Conservation (phyloP, 2,329 filamentous ascomycete genomes). For the Emergomyces africanus region DNA sequence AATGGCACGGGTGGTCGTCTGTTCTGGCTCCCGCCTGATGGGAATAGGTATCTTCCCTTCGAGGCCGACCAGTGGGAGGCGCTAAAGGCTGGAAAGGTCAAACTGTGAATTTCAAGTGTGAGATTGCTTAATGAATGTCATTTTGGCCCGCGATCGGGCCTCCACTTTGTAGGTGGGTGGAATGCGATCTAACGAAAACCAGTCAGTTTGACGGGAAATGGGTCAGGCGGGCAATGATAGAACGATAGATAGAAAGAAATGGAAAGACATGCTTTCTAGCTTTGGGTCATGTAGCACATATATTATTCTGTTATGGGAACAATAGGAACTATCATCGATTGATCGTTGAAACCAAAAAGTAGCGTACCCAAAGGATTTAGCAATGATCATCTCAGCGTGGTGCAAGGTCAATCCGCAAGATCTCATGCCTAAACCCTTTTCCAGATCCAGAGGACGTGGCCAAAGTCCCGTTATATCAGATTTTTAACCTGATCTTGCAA, state of each 20-base stretch:
- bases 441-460: neutral
- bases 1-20: constrained; percentile 14
- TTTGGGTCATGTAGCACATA: neutral
- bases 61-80: constrained; percentile 44
- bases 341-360: neutral
- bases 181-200: neutral
- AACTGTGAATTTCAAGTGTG: constrained; percentile 23
- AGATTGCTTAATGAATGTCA: neutral
- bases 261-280: neutral
- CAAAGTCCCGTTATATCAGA: neutral
- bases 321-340: too few species aligned
- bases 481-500: constrained; percentile 1
- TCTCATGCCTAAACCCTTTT: neutral
- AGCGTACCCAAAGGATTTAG: neutral
- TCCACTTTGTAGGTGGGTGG: neutral
- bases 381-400: neutral
- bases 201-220: neutral
- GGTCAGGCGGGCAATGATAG: neutral
- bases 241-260: neutral
- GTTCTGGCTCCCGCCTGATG: constrained; percentile 35
- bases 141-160: neutral
- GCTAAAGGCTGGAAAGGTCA: constrained; percentile 33
- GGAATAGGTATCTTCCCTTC: constrained; percentile 47
- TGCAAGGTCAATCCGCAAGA: neutral
- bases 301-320: too few species aligned